phyloP scores from a whole-genome alignment of 306 rosid species.

The Fragaria iinumae region DNA sequence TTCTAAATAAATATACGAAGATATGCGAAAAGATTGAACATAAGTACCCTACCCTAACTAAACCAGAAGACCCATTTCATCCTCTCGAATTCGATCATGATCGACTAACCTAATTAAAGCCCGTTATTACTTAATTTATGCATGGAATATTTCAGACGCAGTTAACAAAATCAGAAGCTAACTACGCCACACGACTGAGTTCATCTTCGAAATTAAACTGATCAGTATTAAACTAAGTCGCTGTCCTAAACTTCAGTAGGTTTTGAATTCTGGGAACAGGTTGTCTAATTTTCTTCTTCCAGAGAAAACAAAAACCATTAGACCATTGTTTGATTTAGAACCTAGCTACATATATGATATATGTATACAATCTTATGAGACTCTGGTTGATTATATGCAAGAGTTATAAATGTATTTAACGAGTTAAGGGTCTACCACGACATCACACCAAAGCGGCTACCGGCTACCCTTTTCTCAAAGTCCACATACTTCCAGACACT shows the following conservation, averaged over 20 bases:
- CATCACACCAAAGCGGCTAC: not conserved
- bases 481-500: conserved; percentile 16
- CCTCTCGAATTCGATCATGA: not conserved
- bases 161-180: not conserved
- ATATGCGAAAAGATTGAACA: not conserved
- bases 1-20: no score
- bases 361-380: not conserved
- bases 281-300: not conserved
- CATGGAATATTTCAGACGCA: not conserved
- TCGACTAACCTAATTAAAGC: not conserved
- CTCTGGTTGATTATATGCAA: not conserved
- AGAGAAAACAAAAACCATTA: not conserved
- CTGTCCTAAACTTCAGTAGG: not conserved
- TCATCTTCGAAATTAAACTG: not conserved
- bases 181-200: not conserved
- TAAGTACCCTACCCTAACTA: conserved; percentile 7
- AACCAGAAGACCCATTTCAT: not conserved
- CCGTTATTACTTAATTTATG: not conserved
- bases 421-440: not conserved
- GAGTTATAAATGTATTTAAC: not conserved
- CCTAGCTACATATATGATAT: not conserved
- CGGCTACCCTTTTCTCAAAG: not conserved
- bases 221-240: not conserved
- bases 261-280: not conserved
- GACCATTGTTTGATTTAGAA: not conserved